These are phyloP conservation scores for Beauveria brongniartii DNA, from an alignment of 2,329 filamentous ascomycete genomes.

Conservation along the genomic window DNA sequence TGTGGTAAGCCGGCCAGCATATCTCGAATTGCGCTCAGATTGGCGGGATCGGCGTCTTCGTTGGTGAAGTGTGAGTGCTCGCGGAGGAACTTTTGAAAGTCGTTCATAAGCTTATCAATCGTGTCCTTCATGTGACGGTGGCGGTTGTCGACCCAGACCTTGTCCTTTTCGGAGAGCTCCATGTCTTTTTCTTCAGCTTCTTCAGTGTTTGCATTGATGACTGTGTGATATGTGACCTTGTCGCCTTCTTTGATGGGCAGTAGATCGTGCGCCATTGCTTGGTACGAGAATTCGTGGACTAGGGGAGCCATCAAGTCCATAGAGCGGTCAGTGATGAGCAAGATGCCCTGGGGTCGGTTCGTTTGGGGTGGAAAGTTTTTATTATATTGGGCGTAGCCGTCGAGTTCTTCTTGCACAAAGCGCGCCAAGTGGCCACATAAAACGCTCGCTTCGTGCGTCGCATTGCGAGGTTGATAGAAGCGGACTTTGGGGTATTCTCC, in stretches of 20 bases:
- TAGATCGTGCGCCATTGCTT: conserved; percentile 95
- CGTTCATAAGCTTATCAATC: conserved; percentile 83
- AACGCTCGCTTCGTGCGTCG: conserved; percentile 79
- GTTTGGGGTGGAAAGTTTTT: conserved; percentile 75
- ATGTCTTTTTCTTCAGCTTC: conserved; percentile 79
- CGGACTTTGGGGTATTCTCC: conserved; percentile 90
- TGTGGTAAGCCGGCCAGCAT: conserved; percentile 94
- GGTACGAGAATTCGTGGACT: conserved; percentile 94
- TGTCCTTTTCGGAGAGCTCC: conserved; percentile 84
- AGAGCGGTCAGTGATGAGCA: conserved; percentile 83
- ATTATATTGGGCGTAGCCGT: conserved; percentile 79
- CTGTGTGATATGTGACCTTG: conserved; percentile 77
- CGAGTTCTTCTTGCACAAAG: conserved; percentile 86
- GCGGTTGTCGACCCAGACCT: conserved; percentile 89
- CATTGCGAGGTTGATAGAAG: conserved; percentile 71
- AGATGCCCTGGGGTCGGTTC: conserved; percentile 67
- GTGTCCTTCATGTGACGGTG: conserved; percentile 98
- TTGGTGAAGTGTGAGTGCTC: conserved; percentile 91
- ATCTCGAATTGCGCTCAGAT: conserved; percentile 85
- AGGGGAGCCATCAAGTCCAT: conserved; percentile 88
- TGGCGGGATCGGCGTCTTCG: conserved; percentile 59
- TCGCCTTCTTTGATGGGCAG: conserved; percentile 82
- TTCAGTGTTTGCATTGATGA: conserved; percentile 63
- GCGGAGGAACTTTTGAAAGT: conserved; percentile 86
- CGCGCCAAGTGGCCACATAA: conserved; percentile 80